Percentiles rank a stretch among this genome's conserved stretches.
Evolutionary conservation across 805 yeast species (phyloP).

Genomic region (Wickerhamiella galacta): DNA sequence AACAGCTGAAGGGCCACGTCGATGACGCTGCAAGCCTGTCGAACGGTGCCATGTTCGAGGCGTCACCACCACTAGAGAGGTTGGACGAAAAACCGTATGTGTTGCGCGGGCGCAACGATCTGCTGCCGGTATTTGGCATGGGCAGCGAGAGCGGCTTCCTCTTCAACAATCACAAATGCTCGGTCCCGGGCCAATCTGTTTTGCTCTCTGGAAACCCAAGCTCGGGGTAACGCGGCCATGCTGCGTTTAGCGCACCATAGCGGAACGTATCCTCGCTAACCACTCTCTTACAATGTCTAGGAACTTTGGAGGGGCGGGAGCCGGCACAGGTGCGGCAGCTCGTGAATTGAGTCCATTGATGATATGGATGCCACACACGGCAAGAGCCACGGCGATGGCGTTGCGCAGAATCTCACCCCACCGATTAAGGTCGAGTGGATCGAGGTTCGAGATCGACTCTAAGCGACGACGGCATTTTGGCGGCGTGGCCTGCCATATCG

Average conservation of each 20-base stretch:
- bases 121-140: constrained; percentile 17
- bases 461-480: constrained; percentile 2
- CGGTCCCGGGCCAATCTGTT: constrained; percentile 16
- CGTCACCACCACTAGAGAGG: constrained; percentile 16
- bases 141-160: constrained; percentile 21
- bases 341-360: background rate
- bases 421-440: constrained; percentile 13
- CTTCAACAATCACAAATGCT: constrained; percentile 17
- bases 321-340: background rate
- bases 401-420: constrained; percentile 7
- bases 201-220: background rate
- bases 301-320: constrained; percentile 1
- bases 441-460: constrained; percentile 12
- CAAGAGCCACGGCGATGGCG: constrained; percentile 2
- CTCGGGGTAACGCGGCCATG: too few species aligned
- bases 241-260: background rate
- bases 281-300: background rate
- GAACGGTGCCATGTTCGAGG: constrained; percentile 13
- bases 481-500: background rate
- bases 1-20: constrained; percentile 7
- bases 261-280: background rate
- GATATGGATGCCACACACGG: background rate
- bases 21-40: constrained; percentile 1
- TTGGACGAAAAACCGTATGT: constrained; percentile 9
- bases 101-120: constrained; percentile 9